Conservation (phyloP, 2,329 filamentous ascomycete genomes). For the Xylariaceae sp. region DNA sequence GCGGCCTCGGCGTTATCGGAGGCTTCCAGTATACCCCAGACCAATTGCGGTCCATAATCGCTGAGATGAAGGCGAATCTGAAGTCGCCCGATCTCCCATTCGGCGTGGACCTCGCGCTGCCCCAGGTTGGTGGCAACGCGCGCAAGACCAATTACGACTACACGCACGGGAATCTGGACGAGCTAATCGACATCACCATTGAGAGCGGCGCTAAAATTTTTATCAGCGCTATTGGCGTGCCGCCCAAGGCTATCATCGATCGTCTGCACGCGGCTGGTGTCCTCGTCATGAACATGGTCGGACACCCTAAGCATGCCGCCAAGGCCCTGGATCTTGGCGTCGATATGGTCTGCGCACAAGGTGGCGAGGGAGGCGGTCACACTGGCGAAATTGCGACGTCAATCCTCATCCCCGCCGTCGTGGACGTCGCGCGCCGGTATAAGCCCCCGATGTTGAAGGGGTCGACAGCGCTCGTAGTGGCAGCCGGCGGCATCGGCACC, state of each 20-base stretch:
- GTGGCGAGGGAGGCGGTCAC: conserved; percentile 89
- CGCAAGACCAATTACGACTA: conserved; percentile 95
- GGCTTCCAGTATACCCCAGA: conserved; percentile 67
- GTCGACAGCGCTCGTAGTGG: conserved; percentile 71
- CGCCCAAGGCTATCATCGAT: conserved; percentile 68
- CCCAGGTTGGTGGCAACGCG: conserved; percentile 78
- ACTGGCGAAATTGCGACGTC: conserved; percentile 82
- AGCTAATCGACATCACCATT: conserved; percentile 82
- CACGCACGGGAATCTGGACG: conserved; percentile 81
- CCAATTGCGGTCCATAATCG: conserved; percentile 75
- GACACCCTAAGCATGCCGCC: conserved; percentile 82
- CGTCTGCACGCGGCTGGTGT: conserved; percentile 75
- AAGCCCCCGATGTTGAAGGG: conserved; percentile 64
- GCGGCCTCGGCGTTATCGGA: conserved; percentile 74
- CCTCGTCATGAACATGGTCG: conserved; percentile 95
- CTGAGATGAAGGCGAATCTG: conserved; percentile 77
- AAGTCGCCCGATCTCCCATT: conserved; percentile 67
- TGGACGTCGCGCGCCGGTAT: conserved; percentile 74
- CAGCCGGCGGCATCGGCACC: conserved; percentile 82
- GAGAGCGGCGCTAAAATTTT: conserved; percentile 80
- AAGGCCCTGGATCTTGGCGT: conserved; percentile 85
- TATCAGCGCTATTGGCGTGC: conserved; percentile 83
- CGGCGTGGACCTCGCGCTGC: conserved; percentile 85
- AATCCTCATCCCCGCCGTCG: conserved; percentile 82
- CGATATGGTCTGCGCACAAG: conserved; percentile 88